Evolutionary conservation across 2,329 filamentous ascomycete genomes (phyloP).

Genomic region (Colletotrichum sp.): DNA sequence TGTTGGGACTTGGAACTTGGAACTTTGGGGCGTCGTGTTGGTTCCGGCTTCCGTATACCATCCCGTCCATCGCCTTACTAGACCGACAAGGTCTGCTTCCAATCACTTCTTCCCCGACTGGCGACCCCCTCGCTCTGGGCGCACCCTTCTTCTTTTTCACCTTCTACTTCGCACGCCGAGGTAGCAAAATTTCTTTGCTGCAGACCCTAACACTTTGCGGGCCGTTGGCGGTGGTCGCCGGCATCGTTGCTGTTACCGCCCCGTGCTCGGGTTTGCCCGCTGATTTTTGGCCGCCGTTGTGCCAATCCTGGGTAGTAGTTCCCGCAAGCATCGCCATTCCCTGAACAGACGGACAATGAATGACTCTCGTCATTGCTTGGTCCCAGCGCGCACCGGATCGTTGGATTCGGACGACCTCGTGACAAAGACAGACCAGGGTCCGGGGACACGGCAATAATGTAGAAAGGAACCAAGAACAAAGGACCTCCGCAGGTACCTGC

Average conservation of each 20-base stretch:
- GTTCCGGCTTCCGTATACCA: neutral
- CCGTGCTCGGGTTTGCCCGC: neutral
- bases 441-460: neutral
- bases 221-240: neutral
- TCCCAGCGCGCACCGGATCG: conserved; percentile 1
- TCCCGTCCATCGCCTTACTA: neutral
- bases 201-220: neutral
- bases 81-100: neutral
- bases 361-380: conserved; percentile 1
- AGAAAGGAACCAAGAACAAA: conserved; percentile 2
- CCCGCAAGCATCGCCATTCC: neutral
- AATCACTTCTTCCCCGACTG: neutral
- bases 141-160: neutral
- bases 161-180: neutral
- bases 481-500: neutral
- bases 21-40: neutral
- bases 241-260: neutral
- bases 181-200: neutral
- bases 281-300: neutral
- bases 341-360: neutral
- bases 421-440: conserved; percentile 6
- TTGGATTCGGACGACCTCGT: conserved; percentile 6
- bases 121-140: neutral
- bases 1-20: neutral
- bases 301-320: neutral